Percentiles rank a stretch among this genome's conserved stretches.
phyloP scores from a whole-genome alignment of 495 filamentous ascomycete genomes.

The Clohesyomyces aquaticus region DNA sequence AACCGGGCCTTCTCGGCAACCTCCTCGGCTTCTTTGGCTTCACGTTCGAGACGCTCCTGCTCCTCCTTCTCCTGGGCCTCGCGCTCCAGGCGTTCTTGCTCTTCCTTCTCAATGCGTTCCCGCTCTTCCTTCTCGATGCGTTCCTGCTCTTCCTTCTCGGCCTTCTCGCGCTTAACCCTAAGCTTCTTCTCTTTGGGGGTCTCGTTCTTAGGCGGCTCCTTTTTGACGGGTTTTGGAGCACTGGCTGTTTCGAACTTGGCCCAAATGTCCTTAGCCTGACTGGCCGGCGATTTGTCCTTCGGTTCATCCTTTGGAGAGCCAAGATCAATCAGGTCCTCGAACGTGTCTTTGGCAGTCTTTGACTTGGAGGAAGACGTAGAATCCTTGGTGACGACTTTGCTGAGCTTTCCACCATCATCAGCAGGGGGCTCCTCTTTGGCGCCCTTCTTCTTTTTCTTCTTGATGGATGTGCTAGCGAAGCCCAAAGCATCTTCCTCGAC shows the following conservation, averaged over 20 bases:
- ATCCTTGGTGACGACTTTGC: conserved; percentile 35
- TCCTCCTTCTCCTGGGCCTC: conserved; percentile 33
- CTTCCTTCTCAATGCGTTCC: conserved; percentile 12
- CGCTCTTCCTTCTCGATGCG: conserved; percentile 19
- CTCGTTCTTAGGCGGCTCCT: conserved; percentile 18
- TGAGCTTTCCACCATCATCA: conserved; percentile 41
- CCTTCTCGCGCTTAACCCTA: background rate
- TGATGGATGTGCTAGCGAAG: conserved; percentile 14
- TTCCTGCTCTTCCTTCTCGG: conserved; percentile 18
- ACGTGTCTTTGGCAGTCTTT: conserved; percentile 31
- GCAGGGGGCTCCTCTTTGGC: conserved; percentile 25
- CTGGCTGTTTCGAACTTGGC: conserved; percentile 12
- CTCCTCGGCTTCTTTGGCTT: conserved; percentile 21
- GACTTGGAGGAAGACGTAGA: conserved; percentile 35
- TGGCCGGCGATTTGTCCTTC: conserved; percentile 6
- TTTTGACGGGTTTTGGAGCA: conserved; percentile 19
- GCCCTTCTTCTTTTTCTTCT: conserved; percentile 45
- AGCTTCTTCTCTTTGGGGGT: conserved; percentile 7
- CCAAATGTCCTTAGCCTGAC: conserved; percentile 20
- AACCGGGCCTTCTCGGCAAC: conserved; percentile 6
- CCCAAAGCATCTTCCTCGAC: conserved; percentile 29
- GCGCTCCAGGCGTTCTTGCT: conserved; percentile 25
- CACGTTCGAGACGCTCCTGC: conserved; percentile 24
- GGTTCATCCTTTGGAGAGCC: conserved; percentile 22
- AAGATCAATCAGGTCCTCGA: conserved; percentile 29